These are phyloP conservation scores for Wickerhamomyces silvicola DNA, from an alignment of 805 yeast species.

Conservation along the genomic window DNA sequence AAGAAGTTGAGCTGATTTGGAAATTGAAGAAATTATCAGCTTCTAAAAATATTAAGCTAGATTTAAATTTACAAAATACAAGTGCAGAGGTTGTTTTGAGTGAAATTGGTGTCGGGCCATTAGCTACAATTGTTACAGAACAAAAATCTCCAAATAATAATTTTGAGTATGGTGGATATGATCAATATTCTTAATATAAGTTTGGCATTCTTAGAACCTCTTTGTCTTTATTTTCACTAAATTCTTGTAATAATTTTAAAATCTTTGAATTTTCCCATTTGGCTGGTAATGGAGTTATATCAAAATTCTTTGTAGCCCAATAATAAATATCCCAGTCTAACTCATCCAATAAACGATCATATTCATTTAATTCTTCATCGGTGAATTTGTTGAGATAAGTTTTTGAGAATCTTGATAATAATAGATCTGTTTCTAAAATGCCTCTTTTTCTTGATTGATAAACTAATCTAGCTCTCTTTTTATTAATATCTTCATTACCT, in stretches of 20 bases:
- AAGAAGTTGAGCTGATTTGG: constrained; percentile 68
- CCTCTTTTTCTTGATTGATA: constrained; percentile 96
- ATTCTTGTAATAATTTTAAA: constrained; percentile 58
- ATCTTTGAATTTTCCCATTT: constrained; percentile 70
- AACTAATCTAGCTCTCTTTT: constrained; percentile 77
- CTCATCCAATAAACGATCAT: constrained; percentile 79
- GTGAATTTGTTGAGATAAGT: constrained; percentile 55
- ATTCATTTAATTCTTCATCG: constrained; percentile 69
- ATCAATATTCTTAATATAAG: constrained; percentile 28
- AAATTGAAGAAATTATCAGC: constrained; percentile 49
- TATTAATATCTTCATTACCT: constrained; percentile 61
- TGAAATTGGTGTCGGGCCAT: constrained; percentile 77
- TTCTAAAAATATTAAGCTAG: constrained; percentile 34
- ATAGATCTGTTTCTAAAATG: constrained; percentile 84
- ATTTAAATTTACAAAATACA: constrained; percentile 48
- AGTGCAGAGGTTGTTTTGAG: constrained; percentile 76
- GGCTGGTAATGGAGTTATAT: constrained; percentile 81
- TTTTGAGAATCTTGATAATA: constrained; percentile 81
- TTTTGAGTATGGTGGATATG: constrained; percentile 34
- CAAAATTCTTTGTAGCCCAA: constrained; percentile 88
- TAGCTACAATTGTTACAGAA: constrained; percentile 30
- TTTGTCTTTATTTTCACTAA: constrained; percentile 64
- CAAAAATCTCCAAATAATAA: constrained; percentile 23
- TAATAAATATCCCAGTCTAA: constrained; percentile 99
- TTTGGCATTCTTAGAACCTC: constrained; percentile 87